These are phyloP conservation scores for Candolleomyces aberdarensis DNA, from an alignment of 768 basidiomycete species.

Conservation along the genomic window DNA sequence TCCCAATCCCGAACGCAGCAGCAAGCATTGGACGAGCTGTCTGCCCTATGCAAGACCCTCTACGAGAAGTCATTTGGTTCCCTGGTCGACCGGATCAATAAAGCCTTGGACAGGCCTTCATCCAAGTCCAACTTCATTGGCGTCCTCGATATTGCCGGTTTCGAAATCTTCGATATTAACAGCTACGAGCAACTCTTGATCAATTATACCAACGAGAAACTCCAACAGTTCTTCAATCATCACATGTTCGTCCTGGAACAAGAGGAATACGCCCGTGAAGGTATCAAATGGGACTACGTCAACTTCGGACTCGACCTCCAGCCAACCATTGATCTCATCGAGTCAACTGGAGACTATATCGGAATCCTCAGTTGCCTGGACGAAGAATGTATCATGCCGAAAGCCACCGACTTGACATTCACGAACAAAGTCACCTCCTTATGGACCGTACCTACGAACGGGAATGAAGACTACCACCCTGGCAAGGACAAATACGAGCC, in stretches of 20 bases:
- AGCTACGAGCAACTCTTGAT: conserved; percentile 97
- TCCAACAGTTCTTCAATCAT: conserved; percentile 98
- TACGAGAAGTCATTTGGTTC: conserved; percentile 97
- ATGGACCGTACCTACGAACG: conserved; percentile 58
- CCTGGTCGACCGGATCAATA: conserved; percentile 93
- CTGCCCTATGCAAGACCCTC: conserved; percentile 87
- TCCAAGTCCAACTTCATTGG: conserved; percentile 95
- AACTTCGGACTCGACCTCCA: conserved; percentile 98
- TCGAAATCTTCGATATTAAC: conserved; percentile 94
- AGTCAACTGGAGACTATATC: conserved; percentile 73
- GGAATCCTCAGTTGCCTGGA: conserved; percentile 93
- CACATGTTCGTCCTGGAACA: conserved; percentile 99
- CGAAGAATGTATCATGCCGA: conserved; percentile 99
- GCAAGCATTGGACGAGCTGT: conserved; percentile 91
- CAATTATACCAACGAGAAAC: conserved; percentile 98
- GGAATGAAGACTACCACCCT: conserved; percentile 60
- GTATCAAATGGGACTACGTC: conserved; percentile 96
- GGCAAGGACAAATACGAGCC: conserved; percentile 84
- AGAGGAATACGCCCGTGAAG: conserved; percentile 95
- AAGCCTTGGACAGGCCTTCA: conserved; percentile 88
- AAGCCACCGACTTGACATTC: conserved; percentile 92
- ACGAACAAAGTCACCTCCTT: conserved; percentile 84
- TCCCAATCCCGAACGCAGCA: conserved; percentile 87
- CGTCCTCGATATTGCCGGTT: conserved; percentile 98
- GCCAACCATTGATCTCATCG: conserved; percentile 98